These are phyloP conservation scores for Pinus taeda DNA, from an alignment of 75 land plant genomes.

Conservation along the genomic window DNA sequence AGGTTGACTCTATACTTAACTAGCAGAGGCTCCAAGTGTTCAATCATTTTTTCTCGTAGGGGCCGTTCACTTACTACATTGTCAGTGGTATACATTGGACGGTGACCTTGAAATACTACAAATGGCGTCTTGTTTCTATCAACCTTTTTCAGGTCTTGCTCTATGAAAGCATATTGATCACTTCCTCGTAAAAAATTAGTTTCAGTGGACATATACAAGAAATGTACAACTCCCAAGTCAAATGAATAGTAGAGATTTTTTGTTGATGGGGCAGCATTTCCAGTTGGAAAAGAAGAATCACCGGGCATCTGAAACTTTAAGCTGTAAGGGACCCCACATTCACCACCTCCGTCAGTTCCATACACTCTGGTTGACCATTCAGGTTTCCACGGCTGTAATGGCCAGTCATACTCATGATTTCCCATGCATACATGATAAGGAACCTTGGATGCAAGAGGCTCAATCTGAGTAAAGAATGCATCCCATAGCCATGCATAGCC, in stretches of 20 bases:
- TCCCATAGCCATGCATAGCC: conserved; percentile 97
- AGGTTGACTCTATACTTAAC: conserved; percentile 22
- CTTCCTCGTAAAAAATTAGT: conserved; percentile 84
- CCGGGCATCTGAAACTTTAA: conserved; percentile 88
- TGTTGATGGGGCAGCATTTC: conserved; percentile 54
- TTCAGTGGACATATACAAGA: conserved; percentile 88
- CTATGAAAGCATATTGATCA: conserved; percentile 66
- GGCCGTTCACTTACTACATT: conserved; percentile 46
- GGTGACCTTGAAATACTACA: conserved; percentile 84
- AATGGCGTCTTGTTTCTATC: conserved; percentile 77
- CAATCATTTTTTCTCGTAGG: conserved; percentile 43
- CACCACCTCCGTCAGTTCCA: conserved; percentile 41
- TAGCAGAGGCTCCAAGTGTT: conserved; percentile 59
- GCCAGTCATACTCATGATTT: conserved; percentile 39
- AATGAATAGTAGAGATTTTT: conserved; percentile 84
- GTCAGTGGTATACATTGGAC: conserved; percentile 95
- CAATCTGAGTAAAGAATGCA: conserved; percentile 68
- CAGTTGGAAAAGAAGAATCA: conserved; percentile 63
- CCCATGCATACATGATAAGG: conserved; percentile 81
- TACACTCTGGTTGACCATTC: conserved; percentile 23
- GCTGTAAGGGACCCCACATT: conserved; percentile 76
- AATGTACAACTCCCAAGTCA: conserved; percentile 73
- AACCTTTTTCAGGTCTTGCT: conserved; percentile 61
- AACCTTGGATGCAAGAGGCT: conserved; percentile 76
- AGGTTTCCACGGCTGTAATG: conserved; percentile 36